Percentiles rank a stretch among this genome's conserved stretches.
Conservation (phyloP, 768 basidiomycete genomes). For the Hericium erinaceus region DNA sequence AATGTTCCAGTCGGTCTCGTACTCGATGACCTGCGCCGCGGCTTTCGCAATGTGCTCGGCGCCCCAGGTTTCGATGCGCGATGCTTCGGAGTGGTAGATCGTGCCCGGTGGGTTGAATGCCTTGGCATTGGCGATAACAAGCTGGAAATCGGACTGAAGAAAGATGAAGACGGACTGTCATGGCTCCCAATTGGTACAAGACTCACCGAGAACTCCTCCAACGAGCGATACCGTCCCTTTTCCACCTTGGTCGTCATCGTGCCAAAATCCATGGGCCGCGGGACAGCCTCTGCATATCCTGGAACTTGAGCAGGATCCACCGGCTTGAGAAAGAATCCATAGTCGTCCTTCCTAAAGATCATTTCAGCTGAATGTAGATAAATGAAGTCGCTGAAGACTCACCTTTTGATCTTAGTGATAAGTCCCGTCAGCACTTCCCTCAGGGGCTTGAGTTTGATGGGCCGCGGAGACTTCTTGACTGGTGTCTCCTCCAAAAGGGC, state of each 20-base stretch:
- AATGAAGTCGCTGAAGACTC: background rate
- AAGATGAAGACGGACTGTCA: background rate
- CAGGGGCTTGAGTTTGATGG: constrained; percentile 68
- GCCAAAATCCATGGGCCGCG: constrained; percentile 87
- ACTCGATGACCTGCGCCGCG: constrained; percentile 66
- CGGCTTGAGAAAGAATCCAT: constrained; percentile 71
- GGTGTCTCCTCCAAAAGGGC: constrained; percentile 12
- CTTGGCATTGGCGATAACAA: constrained; percentile 69
- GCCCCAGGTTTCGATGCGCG: constrained; percentile 59
- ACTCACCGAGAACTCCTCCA: constrained; percentile 72
- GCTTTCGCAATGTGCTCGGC: constrained; percentile 68
- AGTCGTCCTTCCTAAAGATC: constrained; percentile 64
- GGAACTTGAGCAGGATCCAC: constrained; percentile 54
- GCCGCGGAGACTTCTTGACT: constrained; percentile 36
- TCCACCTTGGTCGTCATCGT: constrained; percentile 77
- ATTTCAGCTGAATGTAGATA: background rate
- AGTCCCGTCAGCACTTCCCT: constrained; percentile 65
- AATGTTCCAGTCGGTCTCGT: constrained; percentile 79
- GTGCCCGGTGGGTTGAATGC: constrained; percentile 66
- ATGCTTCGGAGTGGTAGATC: constrained; percentile 69
- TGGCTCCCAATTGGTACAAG: background rate
- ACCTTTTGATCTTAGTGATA: constrained; percentile 72
- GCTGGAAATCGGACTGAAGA: constrained; percentile 42
- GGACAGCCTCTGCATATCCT: constrained; percentile 60
- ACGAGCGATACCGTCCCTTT: constrained; percentile 64